A percentile compares a stretch with the other conserved stretches of the same genome.
These are phyloP conservation scores for Primulina huaijiensis DNA, from an alignment of 257 asterid genomes.

Conservation along the genomic window DNA sequence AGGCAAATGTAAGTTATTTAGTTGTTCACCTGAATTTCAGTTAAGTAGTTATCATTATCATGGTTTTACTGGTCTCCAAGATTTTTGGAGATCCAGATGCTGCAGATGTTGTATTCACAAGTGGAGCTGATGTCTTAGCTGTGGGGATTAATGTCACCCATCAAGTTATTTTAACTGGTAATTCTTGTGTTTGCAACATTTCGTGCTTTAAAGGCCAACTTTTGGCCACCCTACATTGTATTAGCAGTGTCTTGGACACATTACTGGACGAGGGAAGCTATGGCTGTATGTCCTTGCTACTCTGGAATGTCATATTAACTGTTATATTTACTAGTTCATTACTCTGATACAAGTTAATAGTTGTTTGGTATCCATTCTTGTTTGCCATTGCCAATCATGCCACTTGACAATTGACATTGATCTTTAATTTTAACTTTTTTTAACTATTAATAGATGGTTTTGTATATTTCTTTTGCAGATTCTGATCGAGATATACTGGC, in stretches of 20 bases:
- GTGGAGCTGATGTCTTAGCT: conserved; percentile 97
- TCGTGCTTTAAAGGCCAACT: not conserved
- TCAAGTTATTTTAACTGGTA: conserved; percentile 92
- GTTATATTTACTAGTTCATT: not conserved
- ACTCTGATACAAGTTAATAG: not conserved
- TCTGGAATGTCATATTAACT: not conserved
- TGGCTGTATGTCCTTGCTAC: not conserved
- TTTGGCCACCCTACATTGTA: not conserved
- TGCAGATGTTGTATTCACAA: conserved; percentile 91
- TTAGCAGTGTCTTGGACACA: conserved; percentile 3
- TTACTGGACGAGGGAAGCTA: not conserved
- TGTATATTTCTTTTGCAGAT: conserved; percentile 38
- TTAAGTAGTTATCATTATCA: conserved; percentile 15
- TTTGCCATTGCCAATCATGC: not conserved
- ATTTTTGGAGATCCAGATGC: conserved; percentile 99
- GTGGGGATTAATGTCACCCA: conserved; percentile 91
- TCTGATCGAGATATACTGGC: conserved; percentile 68
- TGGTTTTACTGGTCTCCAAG: conserved; percentile 40
- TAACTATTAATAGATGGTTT: conserved; percentile 10
- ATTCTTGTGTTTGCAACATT: conserved; percentile 10
- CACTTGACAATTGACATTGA: not conserved
- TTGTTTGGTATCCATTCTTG: not conserved
- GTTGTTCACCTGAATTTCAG: conserved; percentile 13
- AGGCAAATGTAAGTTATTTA: conserved; percentile 76
- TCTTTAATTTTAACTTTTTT: conserved; percentile 8